Evolutionary conservation across 805 yeast species (phyloP), one percentile per base, ranked within the genome.

Genomic region (Jamesozyma piceae): DNA sequence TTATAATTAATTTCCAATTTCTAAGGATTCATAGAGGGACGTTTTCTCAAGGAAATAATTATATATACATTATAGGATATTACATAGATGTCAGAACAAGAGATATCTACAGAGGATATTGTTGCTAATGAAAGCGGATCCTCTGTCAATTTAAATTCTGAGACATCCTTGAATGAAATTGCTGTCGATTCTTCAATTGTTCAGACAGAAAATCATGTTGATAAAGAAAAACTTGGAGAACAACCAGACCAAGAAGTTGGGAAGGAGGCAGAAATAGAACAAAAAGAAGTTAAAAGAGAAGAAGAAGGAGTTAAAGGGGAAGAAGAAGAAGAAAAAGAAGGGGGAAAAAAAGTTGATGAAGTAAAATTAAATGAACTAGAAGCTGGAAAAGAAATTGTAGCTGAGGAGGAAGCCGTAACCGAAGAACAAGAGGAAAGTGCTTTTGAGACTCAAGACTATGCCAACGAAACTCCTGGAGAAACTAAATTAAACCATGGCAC

Each of bases 221-320:
- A 24, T 8, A 11, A 28, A 37, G 13, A 37, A 5, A 35, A n/a
- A n/a, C n/a, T n/a, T n/a, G n/a, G n/a, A n/a, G n/a, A n/a, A n/a
- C n/a, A n/a, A n/a, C n/a, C 32, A 35, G 14, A 34, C 8, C 57
- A 54, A 26, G 55, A 54, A 19, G 57, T 62, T 40, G 61, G 24
- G 11, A 13, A 55, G 22, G 54, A 50, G 18, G 50, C 49, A 24
- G 49, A 46, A 41, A 50, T 45, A 38, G 58, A 57, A 20, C 60
- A 60, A 29, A 55, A 47, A 10, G 37, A 43, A 18, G 42, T 22
- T 15, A 41, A 34, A 9, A 11, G 17, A 17, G 42, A 35, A 17
- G 43, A 29, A 19, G 43, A 48, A 39, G 44, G 42, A 21, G 44
- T 46, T 14, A 47, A 45, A 15, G 49, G 47, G 22, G 44, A 6